Base-by-base conservation (phyloP, 1,284 basidiomycete genomes). In the Filobasidium uniguttulatum region DNA sequence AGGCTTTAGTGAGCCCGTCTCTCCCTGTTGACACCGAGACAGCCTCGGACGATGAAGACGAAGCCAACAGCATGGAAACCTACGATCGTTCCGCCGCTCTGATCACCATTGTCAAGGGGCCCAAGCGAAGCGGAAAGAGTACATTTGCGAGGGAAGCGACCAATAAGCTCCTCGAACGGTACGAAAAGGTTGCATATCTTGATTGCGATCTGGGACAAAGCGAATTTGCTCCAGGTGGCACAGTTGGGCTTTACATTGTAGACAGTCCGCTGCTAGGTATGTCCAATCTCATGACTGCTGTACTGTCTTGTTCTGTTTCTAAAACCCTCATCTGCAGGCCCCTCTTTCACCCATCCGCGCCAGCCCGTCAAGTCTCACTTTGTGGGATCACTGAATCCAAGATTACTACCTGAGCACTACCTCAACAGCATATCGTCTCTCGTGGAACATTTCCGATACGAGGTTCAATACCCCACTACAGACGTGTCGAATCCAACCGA, bases 181-280 rank as follows among this genome's bases (percentile, higher is more conserved):
- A 80, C 64, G 73, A 73, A 20, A 75, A 74, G 17, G 87, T 96
- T 2, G 89, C 88, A 0, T 94, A 80, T 65, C 75, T 98, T 5
- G 91, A 97, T 62, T 85, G 85, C 51, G 93, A 97, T 68, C 60
- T 89, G 3, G 93, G 93, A 9, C 93, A 98, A 68, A 84, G 86
- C 7, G 90, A 97, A 66, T 94, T 97, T 63, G 84, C 83, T 0
- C 82, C 86, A 2, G 82, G 83, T 0, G 91, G 90, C 0, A 76
- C 85, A 65, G 82, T 96, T 3, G 78, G 86, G 1, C 67, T 98
- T 41, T 83, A 82, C 62, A 56, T 96, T 0, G 59, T 94, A 22
- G 76, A 80, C 15, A 60, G 62, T 3, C 81, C 79, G 10, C 57
- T 83, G 0, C 79, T 93, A 38, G 88, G 87, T 85, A 40, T 49